phyloP scores from a whole-genome alignment of 2,329 filamentous ascomycete species.

The Geoglossum cookeanum region DNA sequence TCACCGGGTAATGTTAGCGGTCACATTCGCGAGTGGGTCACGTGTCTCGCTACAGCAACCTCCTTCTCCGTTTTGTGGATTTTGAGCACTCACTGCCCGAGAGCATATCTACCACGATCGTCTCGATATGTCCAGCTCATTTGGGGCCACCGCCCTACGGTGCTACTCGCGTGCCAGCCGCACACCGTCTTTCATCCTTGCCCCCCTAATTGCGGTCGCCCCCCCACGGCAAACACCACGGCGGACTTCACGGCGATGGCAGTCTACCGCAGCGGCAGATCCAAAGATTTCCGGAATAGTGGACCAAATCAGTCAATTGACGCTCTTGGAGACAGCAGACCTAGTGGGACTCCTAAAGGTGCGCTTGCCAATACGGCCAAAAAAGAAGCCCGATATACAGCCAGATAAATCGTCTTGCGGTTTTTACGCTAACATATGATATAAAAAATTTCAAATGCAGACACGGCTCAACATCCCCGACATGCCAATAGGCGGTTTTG shows the following conservation, averaged over 20 bases:
- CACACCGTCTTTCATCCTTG: neutral
- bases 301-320: slow-evolving; percentile 97
- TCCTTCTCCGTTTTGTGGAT: neutral
- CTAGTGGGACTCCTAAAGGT: slow-evolving; percentile 93
- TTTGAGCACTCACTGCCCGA: neutral
- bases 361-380: slow-evolving; percentile 10
- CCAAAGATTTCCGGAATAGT: slow-evolving; percentile 84
- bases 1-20: neutral
- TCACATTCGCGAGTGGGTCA: neutral
- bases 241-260: slow-evolving; percentile 49
- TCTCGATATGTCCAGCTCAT: neutral
- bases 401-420: neutral
- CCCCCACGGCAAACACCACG: neutral
- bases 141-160: neutral
- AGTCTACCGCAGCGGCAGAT: slow-evolving; percentile 56
- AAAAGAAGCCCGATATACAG: neutral
- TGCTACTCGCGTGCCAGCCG: neutral
- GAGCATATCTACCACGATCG: neutral
- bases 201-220: neutral
- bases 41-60: neutral
- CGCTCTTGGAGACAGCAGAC: slow-evolving; percentile 89
- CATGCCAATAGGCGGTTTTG: slow-evolving; percentile 83
- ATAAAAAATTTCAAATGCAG: slow-evolving; percentile 27
- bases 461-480: slow-evolving; percentile 93
- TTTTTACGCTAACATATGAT: slow-evolving; percentile 6